Base-by-base conservation (phyloP, 2,329 filamentous ascomycete species). In the Lecanicillium sp. region DNA sequence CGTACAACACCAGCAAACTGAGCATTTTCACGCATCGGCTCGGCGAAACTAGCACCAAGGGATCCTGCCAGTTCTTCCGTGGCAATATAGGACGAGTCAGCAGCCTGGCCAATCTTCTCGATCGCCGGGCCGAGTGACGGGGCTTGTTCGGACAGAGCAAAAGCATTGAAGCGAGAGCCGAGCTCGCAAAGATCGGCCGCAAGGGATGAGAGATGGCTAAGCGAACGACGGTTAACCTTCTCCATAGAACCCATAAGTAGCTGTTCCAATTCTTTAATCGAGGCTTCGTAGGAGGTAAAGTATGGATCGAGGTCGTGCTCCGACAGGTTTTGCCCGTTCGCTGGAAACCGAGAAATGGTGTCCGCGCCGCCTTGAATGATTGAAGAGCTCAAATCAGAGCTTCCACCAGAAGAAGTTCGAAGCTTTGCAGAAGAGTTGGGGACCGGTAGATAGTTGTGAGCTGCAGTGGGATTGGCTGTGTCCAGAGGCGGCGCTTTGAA, bases 1-100 rank as follows among this genome's bases (percentile, higher is more conserved):
- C 89, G 79, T 4, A 98, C 92, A 1, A 98, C 87, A 9, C 92
- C 86, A 1, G 92, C 92, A 58, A 98, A 98, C 55, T 98, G 92
- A 11, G 92, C 89, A 52, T 88, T 94, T 63, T 98, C 92, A 40
- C 94, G 78, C 87, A 98, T 95, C 1, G 92, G 92, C 55, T 98
- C 94, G 0, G 94, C 88, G 55, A 98, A 98, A 48, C 80, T 92
- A 25, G 90, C 89, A 15, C 89, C 89, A n/a, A 98, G 67, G 0
- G 84, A 83, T 2, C 79, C 80, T 0, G 89, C 89, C 3, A 98
- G 68, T 56, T 98, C 92, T 52, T 94, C 86, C 0, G 90, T 96
- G 9, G 86, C 88, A 47, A 98, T 89, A 57, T 96, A 98, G 1
- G 92, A 95, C 9, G 86, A 85, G 57, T 98, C 92, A 8, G 90